Evolutionary conservation across 2,329 filamentous ascomycete species (phyloP).

Genomic region (Colletotrichum karsti): DNA sequence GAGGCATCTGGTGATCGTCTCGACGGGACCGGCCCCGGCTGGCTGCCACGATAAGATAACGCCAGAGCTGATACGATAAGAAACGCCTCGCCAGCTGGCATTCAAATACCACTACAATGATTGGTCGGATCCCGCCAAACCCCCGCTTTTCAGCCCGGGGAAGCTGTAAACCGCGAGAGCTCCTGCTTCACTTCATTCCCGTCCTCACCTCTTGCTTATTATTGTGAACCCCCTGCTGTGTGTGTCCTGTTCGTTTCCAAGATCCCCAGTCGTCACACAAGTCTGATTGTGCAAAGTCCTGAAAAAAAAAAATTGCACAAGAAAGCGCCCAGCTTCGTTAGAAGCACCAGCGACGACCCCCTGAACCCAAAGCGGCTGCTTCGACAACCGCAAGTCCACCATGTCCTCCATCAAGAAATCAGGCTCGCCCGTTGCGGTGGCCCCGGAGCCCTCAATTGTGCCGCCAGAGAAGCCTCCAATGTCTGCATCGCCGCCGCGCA

Average conservation of each 20-base stretch:
- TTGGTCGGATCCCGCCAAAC: background rate
- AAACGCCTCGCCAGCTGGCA: too few relatives aligned
- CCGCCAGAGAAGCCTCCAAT: conserved; percentile 50
- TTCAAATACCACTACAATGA: background rate
- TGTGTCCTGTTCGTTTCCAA: background rate
- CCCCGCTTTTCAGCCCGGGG: background rate
- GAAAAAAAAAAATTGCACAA: background rate
- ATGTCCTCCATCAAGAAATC: conserved; percentile 26
- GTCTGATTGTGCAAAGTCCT: too few relatives aligned
- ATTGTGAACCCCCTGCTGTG: background rate
- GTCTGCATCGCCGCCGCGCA: conserved; percentile 64
- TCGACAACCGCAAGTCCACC: background rate
- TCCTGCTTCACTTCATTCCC: background rate
- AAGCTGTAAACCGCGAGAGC: background rate
- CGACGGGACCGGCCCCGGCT: too few relatives aligned
- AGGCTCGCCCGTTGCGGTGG: conserved; percentile 15
- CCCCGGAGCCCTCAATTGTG: conserved; percentile 35
- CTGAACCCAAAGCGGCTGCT: background rate
- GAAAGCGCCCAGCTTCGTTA: background rate
- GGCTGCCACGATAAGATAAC: conserved; percentile 2
- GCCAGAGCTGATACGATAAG: background rate
- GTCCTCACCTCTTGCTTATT: background rate
- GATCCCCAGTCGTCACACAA: too few relatives aligned
- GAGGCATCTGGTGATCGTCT: background rate
- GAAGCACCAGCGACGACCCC: background rate